Base-by-base conservation (phyloP, 1,284 basidiomycete genomes). In the Pascua guehoae region DNA sequence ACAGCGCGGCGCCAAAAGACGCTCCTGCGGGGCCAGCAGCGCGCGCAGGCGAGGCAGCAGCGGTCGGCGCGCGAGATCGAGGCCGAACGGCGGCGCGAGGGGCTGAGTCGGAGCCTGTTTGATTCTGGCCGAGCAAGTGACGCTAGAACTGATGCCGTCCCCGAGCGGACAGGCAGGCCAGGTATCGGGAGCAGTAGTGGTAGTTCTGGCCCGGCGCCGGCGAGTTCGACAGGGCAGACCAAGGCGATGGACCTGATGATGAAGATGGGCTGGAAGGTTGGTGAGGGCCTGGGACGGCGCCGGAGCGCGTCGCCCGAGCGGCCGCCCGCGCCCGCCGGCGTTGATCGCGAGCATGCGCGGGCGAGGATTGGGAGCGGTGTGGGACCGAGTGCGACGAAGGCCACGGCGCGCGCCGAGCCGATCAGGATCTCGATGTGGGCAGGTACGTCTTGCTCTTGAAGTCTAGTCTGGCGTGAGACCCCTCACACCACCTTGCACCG, bases 251-350 rank as follows among this genome's bases (percentile, higher is more conserved):
- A 63, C 48, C 69, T 75, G 64, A 78, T 78, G 76, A 67, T 67
- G 66, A 74, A 73, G 66, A 78, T 78, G 76, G 76, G 76, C n/a
- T 78, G 76, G 76, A 76, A 70, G 54, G 61, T 67, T 2, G 76
- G 76, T 12, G 70, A 76, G 63, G 69, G 71, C 5, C 56, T 78
- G 16, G 76, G 76, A 2, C 68, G 65, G 49, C 51, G 49, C 41
- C 52, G 52, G 53, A 64, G 61, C 47, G 63, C 54, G 42, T 46
- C 37, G 46, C 64, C 57, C 4, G 64, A 65, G 24, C 63, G 50
- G 2, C 51, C 57, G 9, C 55, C 63, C 14, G 61, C 62, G 18
- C 60, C 55, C 10, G 54, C 53, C 12, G 18, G 14, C 5, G 32
- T 9, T 4, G 37, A 49, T 14, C 47, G 24, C 18, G 5, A 16